These are phyloP conservation scores for Chenopodium album DNA, from an alignment of 148 eudicot species.

Conservation along the genomic window DNA sequence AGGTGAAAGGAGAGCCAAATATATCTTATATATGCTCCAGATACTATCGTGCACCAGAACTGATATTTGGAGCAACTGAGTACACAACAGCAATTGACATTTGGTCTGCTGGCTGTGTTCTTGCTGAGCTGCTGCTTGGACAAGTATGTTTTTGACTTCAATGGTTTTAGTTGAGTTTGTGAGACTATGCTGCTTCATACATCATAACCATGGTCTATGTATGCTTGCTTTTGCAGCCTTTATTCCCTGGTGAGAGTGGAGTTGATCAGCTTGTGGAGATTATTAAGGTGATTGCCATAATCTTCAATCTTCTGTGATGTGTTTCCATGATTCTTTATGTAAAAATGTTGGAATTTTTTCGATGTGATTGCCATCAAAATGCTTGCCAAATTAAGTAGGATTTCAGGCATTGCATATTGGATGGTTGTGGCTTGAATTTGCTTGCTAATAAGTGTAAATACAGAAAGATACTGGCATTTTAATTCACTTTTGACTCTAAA, in stretches of 20 bases:
- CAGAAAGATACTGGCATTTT: not conserved
- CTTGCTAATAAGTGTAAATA: not conserved
- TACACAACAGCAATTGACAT: conserved; percentile 88
- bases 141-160: conserved; percentile 42
- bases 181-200: not conserved
- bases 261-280: conserved; percentile 74
- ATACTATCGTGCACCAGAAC: conserved; percentile 89
- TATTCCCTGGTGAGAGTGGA: conserved; percentile 69
- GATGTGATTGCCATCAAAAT: not conserved
- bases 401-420: not conserved
- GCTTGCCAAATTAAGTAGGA: not conserved
- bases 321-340: not conserved
- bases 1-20: conserved; percentile 95
- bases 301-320: not conserved
- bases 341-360: not conserved
- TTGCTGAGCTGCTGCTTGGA: conserved; percentile 83
- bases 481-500: not conserved
- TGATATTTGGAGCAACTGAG: conserved; percentile 91
- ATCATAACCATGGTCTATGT: not conserved
- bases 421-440: not conserved
- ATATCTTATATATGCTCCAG: conserved; percentile 91
- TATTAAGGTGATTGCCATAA: conserved; percentile 45
- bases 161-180: not conserved
- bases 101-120: conserved; percentile 94
- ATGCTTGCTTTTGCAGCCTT: conserved; percentile 43